A percentile compares a stretch with the other conserved stretches of the same genome.
These are phyloP conservation scores for Nitzschia inconspicua DNA, from an alignment of 108 stramenopile genomes.

Conservation along the genomic window DNA sequence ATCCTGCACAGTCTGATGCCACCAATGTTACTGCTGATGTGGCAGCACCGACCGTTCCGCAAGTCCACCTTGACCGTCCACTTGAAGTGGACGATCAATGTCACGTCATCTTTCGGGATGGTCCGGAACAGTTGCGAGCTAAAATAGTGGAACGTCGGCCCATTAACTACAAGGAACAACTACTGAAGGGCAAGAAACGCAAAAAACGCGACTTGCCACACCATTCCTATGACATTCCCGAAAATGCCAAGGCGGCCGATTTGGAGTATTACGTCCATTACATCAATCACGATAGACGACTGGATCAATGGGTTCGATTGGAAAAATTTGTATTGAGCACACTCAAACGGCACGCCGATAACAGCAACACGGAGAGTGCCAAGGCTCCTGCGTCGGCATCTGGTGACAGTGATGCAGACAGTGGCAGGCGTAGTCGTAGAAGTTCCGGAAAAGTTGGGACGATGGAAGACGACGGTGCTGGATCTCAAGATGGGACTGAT, in stretches of 20 bases:
- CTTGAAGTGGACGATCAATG: slow-evolving; percentile 66
- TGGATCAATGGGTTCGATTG: slow-evolving; percentile 84
- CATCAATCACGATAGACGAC: slow-evolving; percentile 71
- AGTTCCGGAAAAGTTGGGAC: not conserved
- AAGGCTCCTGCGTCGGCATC: not conserved
- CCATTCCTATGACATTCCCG: not conserved
- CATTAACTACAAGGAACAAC: not conserved
- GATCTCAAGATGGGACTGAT: not conserved
- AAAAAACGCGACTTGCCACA: not conserved
- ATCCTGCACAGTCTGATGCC: not conserved
- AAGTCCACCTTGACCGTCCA: slow-evolving; percentile 17
- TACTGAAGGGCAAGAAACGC: slow-evolving; percentile 5
- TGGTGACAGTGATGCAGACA: not conserved
- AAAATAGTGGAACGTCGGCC: slow-evolving; percentile 57
- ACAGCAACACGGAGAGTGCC: not conserved
- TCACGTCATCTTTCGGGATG: slow-evolving; percentile 62
- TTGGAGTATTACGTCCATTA: slow-evolving; percentile 86
- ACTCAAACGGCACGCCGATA: slow-evolving; percentile 25
- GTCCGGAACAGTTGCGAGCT: slow-evolving; percentile 36
- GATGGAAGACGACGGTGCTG: not conserved
- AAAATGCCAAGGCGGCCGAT: slow-evolving; percentile 31
- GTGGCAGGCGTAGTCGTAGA: too few relatives aligned
- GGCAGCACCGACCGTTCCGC: not conserved
- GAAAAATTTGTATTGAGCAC: slow-evolving; percentile 62
- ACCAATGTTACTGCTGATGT: not conserved